Evolutionary conservation across 2,329 filamentous ascomycete species (phyloP).

Genomic region (Cladorrhinum sp.): DNA sequence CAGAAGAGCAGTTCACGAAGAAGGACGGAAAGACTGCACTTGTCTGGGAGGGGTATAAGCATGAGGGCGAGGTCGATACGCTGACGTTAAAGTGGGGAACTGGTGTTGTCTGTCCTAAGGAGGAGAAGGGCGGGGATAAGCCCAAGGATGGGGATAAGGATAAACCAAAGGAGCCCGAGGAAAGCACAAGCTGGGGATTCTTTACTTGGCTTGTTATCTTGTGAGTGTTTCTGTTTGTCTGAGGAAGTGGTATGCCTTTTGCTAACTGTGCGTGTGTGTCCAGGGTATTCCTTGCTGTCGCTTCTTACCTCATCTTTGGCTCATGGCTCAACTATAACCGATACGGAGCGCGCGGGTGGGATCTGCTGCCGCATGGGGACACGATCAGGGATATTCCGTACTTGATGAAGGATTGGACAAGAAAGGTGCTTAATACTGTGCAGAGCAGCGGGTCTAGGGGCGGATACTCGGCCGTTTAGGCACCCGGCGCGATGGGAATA

Average conservation of each 20-base stretch:
- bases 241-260: background rate
- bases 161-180: conserved; percentile 43
- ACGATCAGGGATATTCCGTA: conserved; percentile 90
- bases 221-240: conserved; percentile 51
- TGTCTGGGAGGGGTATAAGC: conserved; percentile 71
- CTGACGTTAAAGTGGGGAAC: conserved; percentile 11
- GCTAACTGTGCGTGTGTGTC: conserved; percentile 12
- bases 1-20: conserved; percentile 51
- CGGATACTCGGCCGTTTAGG: conserved; percentile 88
- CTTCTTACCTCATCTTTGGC: conserved; percentile 93
- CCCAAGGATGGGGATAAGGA: conserved; percentile 49
- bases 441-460: conserved; percentile 81
- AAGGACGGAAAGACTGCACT: conserved; percentile 59
- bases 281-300: conserved; percentile 79
- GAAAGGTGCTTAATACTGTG: conserved; percentile 76
- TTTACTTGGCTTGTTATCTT: conserved; percentile 97
- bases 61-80: conserved; percentile 31
- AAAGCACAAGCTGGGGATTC: conserved; percentile 75
- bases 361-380: conserved; percentile 88
- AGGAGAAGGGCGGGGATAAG: conserved; percentile 34
- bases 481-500: background rate
- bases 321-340: conserved; percentile 99
- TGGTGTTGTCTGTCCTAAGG: conserved; percentile 21
- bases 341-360: conserved; percentile 92
- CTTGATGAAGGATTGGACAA: conserved; percentile 81